phyloP scores from a whole-genome alignment of 805 yeast genomes.

The Zygoascus tannicola region DNA sequence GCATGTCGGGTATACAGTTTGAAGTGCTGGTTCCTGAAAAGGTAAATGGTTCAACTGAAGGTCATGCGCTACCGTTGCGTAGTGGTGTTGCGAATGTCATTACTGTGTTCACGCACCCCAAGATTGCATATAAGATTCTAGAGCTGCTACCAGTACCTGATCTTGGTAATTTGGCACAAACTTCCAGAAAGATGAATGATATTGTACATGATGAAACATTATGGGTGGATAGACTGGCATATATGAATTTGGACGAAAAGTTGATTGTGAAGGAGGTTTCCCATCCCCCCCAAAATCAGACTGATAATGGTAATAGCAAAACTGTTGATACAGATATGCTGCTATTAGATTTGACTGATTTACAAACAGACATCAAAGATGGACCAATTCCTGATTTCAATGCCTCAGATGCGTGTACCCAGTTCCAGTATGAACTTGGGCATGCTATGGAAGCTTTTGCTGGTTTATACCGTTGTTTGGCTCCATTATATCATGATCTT shows the following conservation, averaged over 20 bases:
- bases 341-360: background rate
- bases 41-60: too few relatives aligned
- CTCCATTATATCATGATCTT: conserved; percentile 40
- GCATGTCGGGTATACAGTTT: background rate
- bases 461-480: conserved; percentile 31
- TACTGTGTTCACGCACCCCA: conserved; percentile 4
- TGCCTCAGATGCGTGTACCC: conserved; percentile 12
- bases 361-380: background rate
- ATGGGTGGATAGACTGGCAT: conserved; percentile 12
- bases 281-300: background rate
- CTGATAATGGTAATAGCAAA: background rate
- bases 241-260: conserved; percentile 5
- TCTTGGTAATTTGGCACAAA: conserved; percentile 31
- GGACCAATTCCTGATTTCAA: background rate
- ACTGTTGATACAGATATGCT: background rate
- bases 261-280: background rate
- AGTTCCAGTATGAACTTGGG: conserved; percentile 10
- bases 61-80: too few relatives aligned
- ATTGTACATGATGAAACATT: conserved; percentile 31
- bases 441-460: conserved; percentile 13
- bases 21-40: conserved; percentile 4
- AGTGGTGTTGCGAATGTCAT: too few relatives aligned
- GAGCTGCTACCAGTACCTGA: conserved; percentile 23
- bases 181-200: conserved; percentile 32
- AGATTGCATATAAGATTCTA: conserved; percentile 6